phyloP scores from a whole-genome alignment of 2,329 filamentous ascomycete genomes.

The Eurotiales sp. region DNA sequence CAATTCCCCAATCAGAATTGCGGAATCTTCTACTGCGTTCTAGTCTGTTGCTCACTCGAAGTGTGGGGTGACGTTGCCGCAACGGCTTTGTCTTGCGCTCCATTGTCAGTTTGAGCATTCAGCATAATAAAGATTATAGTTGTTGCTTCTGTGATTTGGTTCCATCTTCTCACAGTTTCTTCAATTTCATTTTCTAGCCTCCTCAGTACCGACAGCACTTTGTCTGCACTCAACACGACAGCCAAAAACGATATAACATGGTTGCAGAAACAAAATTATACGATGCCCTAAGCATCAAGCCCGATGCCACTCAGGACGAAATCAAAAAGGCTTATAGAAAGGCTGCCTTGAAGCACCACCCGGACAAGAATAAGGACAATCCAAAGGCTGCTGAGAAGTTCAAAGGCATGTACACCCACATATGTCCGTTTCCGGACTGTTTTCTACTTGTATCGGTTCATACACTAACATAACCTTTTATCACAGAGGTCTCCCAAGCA shows the following conservation, averaged over 20 bases:
- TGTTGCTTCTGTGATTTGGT: slow-evolving; percentile 2
- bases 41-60: slow-evolving; percentile 18
- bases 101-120: not conserved
- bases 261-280: slow-evolving; percentile 95
- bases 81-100: not conserved
- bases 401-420: slow-evolving; percentile 57
- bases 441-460: not conserved
- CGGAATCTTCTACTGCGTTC: slow-evolving; percentile 36
- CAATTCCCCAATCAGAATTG: slow-evolving; percentile 9
- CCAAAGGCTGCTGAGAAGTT: slow-evolving; percentile 85
- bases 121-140: too few species aligned
- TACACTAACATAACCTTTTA: not conserved
- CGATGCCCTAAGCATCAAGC: slow-evolving; percentile 74
- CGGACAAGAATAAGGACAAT: slow-evolving; percentile 97
- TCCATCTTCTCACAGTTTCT: too few species aligned
- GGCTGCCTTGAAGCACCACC: slow-evolving; percentile 85
- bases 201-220: slow-evolving; percentile 16
- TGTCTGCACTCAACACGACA: not conserved
- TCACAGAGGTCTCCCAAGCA: slow-evolving; percentile 80
- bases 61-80: slow-evolving; percentile 8
- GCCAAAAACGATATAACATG: slow-evolving; percentile 53
- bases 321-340: slow-evolving; percentile 91
- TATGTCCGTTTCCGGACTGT: not conserved
- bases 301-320: slow-evolving; percentile 81
- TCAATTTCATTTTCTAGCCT: too few species aligned